These are phyloP conservation scores for Castanospermum australe DNA, from an alignment of 306 rosid genomes.

Conservation along the genomic window DNA sequence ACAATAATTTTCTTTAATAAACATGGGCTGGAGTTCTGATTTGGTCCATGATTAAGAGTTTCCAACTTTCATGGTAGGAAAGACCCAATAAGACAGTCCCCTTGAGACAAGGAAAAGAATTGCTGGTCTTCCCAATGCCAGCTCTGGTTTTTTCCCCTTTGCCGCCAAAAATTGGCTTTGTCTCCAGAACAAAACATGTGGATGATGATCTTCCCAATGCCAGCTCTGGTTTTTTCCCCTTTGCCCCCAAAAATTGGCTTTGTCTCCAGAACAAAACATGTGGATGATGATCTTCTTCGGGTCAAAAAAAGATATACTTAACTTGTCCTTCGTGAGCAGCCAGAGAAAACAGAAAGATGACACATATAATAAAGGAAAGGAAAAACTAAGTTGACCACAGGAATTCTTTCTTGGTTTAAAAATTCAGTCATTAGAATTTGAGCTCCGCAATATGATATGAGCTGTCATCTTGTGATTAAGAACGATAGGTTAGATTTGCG, in stretches of 20 bases:
- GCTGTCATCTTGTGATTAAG: neutral
- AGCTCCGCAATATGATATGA: neutral
- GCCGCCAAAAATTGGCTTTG: neutral
- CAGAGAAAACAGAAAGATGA: neutral
- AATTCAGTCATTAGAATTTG: neutral
- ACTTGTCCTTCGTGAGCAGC: conserved; percentile 31
- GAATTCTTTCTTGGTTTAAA: conserved; percentile 5
- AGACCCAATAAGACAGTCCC: conserved; percentile 22
- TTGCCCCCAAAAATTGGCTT: neutral
- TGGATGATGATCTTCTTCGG: conserved; percentile 44
- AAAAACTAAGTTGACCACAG: conserved; percentile 14
- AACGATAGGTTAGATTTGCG: neutral
- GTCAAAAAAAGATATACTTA: conserved; percentile 33
- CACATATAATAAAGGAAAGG: neutral
- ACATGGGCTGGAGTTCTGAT: neutral
- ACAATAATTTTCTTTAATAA: no score
- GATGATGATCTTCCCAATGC: conserved; percentile 40
- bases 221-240: conserved; percentile 39
- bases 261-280: conserved; percentile 34
- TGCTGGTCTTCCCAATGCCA: conserved; percentile 45
- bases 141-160: conserved; percentile 30
- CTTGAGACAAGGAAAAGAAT: conserved; percentile 49
- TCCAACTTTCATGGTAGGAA: conserved; percentile 41
- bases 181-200: no score
- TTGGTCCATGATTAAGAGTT: neutral